Base-by-base conservation (phyloP, 331 rosid species). In the Quercus lobata region DNA sequence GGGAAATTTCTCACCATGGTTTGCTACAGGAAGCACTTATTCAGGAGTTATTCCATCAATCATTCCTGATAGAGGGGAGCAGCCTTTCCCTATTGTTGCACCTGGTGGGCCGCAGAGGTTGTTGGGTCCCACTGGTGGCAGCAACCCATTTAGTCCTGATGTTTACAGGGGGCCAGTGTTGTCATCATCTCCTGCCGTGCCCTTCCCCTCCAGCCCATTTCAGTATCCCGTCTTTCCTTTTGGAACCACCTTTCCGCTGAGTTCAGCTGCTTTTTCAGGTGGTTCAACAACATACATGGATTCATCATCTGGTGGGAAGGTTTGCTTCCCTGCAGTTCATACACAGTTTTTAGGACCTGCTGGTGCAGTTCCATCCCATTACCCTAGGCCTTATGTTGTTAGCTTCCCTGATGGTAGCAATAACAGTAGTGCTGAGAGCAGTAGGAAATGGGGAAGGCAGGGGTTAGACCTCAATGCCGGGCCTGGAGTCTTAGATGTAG, bases 381-480 rank as follows among this genome's bases (percentile, higher is more conserved):
- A 77, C 83, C 86, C 92, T 6, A 86, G 96, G 29, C 94, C 98
- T 16, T 94, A 57, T 81, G 89, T 88, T 49, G 82, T 87, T 79
- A 89, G 85, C 69, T 88, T 88, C 72, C 88, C 91, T 5, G 97
- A 87, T 30, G 87, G 92, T 78, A 83, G 86, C 75, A 91, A 87
- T 74, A 91, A 86, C 52, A 86, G 76, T 80, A 84, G 86, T 35
- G 79, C 88, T 21, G 97, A 92, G 77, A 78, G 76, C 80, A 74
- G 83, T 87, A 80, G 90, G 72, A 94, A 87, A 72, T 89, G 96
- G 98, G 92, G 92, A 79, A 89, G 92, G 35, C 98, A 90, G 62
- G 91, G 91, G 72, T 75, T 94, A 63, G 97, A 94, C 79, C 98
- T 94, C 58, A 92, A 94, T 87, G 86, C 94, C 0, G 98, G 98